A percentile compares a stretch with the other conserved stretches of the same genome.
phyloP scores from a whole-genome alignment of 163 green algal genomes.

The Trebouxia gelatinosa region DNA sequence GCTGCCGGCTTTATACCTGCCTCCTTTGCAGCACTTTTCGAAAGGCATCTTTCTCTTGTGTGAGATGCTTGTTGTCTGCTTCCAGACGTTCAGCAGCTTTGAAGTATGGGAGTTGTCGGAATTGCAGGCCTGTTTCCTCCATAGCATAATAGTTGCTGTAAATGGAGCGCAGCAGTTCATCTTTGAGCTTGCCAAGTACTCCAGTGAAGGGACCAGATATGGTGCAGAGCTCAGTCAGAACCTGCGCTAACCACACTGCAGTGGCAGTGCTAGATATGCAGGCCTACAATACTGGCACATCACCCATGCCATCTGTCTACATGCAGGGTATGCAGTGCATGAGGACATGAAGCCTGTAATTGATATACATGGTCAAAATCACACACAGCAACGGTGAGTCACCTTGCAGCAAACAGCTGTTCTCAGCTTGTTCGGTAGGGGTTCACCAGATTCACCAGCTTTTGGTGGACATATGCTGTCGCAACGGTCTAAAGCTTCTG shows the following conservation, averaged over 20 bases:
- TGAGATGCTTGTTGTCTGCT: constrained; percentile 28
- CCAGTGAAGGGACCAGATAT: constrained; percentile 11
- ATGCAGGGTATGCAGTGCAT: no score
- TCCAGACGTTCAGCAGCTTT: constrained; percentile 31
- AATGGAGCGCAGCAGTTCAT: constrained; percentile 11
- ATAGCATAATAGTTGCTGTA: constrained; percentile 33
- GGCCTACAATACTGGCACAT: no score
- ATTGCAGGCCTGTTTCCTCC: constrained; percentile 20
- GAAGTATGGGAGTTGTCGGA: constrained; percentile 29
- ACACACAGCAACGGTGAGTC: no score
- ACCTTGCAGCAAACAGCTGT: constrained; percentile 34
- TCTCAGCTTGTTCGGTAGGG: constrained; percentile 19
- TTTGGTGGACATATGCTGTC: constrained; percentile 8
- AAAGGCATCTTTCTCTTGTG: constrained; percentile 23
- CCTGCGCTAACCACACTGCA: no score
- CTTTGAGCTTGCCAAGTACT: not conserved
- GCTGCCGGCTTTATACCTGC: not conserved
- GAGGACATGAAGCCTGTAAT: no score
- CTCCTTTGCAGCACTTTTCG: not conserved
- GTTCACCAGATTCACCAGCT: not conserved
- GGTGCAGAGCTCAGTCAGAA: constrained; percentile 28
- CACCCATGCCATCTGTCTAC: no score
- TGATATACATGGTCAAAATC: no score
- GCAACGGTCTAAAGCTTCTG: constrained; percentile 31
- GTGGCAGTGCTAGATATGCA: no score